Evolutionary conservation across 2,329 filamentous ascomycete genomes (phyloP), one percentile per base, ranked within the genome.

Genomic region (Talaromyces atroroseus): DNA sequence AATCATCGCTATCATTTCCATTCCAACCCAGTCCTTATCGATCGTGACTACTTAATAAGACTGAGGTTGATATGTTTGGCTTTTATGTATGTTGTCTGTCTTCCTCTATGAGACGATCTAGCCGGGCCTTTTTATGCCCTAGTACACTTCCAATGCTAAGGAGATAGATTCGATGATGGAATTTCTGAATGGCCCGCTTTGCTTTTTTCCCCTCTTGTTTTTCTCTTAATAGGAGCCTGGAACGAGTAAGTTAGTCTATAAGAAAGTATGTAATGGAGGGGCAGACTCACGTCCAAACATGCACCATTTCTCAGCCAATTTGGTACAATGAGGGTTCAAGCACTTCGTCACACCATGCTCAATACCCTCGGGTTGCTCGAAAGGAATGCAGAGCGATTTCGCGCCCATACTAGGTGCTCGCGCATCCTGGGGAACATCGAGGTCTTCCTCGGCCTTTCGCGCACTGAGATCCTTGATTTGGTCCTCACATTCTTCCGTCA

Each of bases 391-490:
- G 68, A 90, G 77, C 65, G 81, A 85, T 78, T 90, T 90, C 59
- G 86, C 87, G 47, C 87, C 87, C 87, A 90, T 90, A 59, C 82
- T 84, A 58, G 87, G 87, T 54, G 85, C 86, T 63, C 82, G 82
- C 66, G 86, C 80, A 82, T 95, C 84, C 79, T 92, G 73, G 75
- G 83, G 73, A 72, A 86, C 85, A 78, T 89, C 88, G 78, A 72
- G 73, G 50, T 79, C 75, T 55, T 77, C 73, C 66, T 79, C 75
- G 2, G 73, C 86, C 64, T 86, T 88, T 62, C 88, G 87, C 45
- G 88, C 90, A 61, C 90, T 95, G 70, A 92, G 80, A 56, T 95
- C 90, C 83, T 97, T 97, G 78, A 97, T 90, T 72, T 90, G 84
- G 66, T 96, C 92, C 76, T 96, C 92, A 69, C 92, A 97, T 71